These are phyloP conservation scores for Besnoitia besnoiti DNA, from an alignment of 169 alveolate genomes.

Conservation along the genomic window DNA sequence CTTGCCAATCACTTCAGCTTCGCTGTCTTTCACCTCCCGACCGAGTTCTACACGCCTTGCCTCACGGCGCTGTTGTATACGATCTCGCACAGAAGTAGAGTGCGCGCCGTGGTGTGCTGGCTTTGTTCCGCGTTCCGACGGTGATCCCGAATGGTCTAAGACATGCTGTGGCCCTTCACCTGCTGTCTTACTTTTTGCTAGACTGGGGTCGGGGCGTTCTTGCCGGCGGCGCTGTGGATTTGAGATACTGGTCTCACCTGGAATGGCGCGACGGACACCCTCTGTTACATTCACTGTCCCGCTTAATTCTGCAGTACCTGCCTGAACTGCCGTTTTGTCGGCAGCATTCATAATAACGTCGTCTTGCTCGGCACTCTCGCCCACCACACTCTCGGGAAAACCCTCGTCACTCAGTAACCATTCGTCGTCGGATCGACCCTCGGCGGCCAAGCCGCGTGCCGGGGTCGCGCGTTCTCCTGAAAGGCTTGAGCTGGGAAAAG, in stretches of 20 bases:
- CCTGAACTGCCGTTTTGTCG: not conserved
- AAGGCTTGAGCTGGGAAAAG: not conserved
- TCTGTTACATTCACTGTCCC: not conserved
- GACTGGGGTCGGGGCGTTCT: not conserved
- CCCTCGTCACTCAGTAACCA: not conserved
- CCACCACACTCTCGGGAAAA: not conserved
- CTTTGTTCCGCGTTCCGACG: not conserved
- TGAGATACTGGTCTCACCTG: not conserved
- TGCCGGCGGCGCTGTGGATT: constrained; percentile 29
- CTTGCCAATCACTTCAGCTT: constrained; percentile 11
- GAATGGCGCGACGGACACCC: not conserved
- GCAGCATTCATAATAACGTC: not conserved
- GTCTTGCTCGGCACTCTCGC: not conserved
- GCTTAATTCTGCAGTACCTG: not conserved
- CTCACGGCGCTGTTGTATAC: constrained; percentile 22
- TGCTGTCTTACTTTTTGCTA: not conserved
- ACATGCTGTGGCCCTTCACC: not conserved
- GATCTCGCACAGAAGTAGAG: not conserved
- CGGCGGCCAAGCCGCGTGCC: not conserved
- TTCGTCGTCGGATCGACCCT: not conserved
- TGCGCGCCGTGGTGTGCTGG: not conserved
- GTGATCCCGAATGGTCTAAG: not conserved
- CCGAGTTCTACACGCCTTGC: constrained; percentile 16
- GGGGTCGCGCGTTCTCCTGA: not conserved
- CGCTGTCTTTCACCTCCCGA: constrained; percentile 29